Base-by-base conservation (phyloP, 2,329 filamentous ascomycete genomes). In the Phaeosphaeria sp. region DNA sequence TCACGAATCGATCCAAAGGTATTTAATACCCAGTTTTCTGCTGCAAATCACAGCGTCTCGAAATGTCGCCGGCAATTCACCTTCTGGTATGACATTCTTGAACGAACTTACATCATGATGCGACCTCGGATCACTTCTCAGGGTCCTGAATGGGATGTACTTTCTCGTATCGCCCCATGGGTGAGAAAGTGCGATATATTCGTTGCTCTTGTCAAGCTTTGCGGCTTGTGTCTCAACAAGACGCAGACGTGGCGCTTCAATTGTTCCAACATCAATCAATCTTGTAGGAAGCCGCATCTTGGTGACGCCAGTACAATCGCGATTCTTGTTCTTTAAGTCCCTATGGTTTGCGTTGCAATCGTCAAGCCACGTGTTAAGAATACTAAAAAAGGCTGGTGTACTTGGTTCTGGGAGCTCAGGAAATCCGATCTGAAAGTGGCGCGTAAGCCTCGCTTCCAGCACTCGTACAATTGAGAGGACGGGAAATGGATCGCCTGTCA, bases 1-100 rank as follows among this genome's bases (percentile, higher is more conserved):
- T 43, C 41, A 43, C 41, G 60, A 61, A 42, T 71, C 68, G 13
- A 72, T 66, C 68, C 68, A 70, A 1, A 72, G n/a, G 44, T 69
- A 72, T 11, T 58, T 52, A 9, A 66, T 44, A 1, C 52, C 52
- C 1, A 71, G 47, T 10, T 42, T 21, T 1, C 66, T 55, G 4
- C 63, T 66, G 6, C 55, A 46, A 17, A 43, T 46, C 1, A 68
- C 51, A 9, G 66, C 68, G 52, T 71, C 62, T n/a, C 52, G 50
- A 46, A 69, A 67, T 15, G 58, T 60, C 1, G 55, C 50, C 2
- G 65, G 63, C 0, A 68, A 53, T 6, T 50, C 17, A 1, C 52
- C 44, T 18, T 52, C 54, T 20, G 49, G 49, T 3, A 65, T 63
- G 11, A 7, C 20, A 5, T 18, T 6, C 27, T 50, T 57, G 10